Conservation (phyloP, 495 filamentous ascomycete genomes). For the Hypoxylon rickii region DNA sequence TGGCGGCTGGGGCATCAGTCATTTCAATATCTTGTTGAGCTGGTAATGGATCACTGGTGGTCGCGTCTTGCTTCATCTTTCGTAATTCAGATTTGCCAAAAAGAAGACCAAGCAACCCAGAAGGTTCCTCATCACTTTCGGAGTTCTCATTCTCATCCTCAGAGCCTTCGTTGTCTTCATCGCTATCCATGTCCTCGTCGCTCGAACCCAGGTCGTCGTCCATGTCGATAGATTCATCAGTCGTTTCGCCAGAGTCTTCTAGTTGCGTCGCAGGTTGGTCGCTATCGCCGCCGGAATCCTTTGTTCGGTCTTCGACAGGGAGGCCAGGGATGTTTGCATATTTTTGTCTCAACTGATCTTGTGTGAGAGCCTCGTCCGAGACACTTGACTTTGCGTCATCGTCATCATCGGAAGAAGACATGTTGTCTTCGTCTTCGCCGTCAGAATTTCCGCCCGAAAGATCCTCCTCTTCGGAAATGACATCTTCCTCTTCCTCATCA, state of each 20-base stretch:
- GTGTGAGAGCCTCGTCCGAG: constrained; percentile 73
- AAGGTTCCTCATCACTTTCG: constrained; percentile 53
- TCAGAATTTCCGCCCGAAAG: neutral
- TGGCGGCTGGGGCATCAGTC: constrained; percentile 7
- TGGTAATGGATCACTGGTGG: constrained; percentile 3
- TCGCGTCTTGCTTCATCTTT: constrained; percentile 43
- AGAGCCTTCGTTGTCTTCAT: constrained; percentile 48
- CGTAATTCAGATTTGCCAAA: constrained; percentile 54
- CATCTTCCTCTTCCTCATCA: constrained; percentile 55
- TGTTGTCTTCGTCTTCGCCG: constrained; percentile 67
- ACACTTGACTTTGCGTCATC: constrained; percentile 63
- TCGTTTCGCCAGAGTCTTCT: constrained; percentile 70
- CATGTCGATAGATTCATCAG: constrained; percentile 87
- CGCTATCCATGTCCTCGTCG: constrained; percentile 59
- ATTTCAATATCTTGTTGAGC: constrained; percentile 21
- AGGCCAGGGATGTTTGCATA: constrained; percentile 69
- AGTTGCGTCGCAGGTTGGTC: constrained; percentile 41
- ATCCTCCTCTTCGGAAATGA: constrained; percentile 66
- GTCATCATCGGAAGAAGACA: constrained; percentile 67
- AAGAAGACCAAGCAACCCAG: constrained; percentile 71
- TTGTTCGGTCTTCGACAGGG: constrained; percentile 7
- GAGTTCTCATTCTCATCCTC: constrained; percentile 58
- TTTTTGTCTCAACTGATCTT: constrained; percentile 77
- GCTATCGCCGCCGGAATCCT: constrained; percentile 39
- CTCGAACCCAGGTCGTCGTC: constrained; percentile 78